Percentiles rank a stretch among this genome's conserved stretches.
These are phyloP conservation scores for Dipteronia sinensis DNA, from an alignment of 345 rosid genomes.

Conservation along the genomic window DNA sequence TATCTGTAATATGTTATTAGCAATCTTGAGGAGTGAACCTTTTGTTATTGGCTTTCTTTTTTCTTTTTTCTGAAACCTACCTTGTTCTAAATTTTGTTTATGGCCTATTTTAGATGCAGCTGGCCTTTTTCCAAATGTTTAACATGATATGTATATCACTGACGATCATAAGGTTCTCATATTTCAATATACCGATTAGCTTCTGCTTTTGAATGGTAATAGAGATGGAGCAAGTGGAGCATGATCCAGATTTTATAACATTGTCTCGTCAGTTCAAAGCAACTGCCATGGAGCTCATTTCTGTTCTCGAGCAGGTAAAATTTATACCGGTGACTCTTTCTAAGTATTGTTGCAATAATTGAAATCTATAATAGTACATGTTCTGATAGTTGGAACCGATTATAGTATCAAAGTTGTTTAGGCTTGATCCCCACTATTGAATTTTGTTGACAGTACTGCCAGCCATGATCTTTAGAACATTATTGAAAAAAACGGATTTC, in stretches of 20 bases:
- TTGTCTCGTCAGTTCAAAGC: constrained; percentile 94
- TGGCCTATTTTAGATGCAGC: not conserved
- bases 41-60: too few relatives aligned
- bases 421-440: not conserved
- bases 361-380: not conserved
- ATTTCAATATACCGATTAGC: constrained; percentile 17
- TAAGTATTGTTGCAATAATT: not conserved
- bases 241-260: constrained; percentile 80
- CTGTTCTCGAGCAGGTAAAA: constrained; percentile 94
- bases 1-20: not conserved
- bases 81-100: not conserved
- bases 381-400: not conserved
- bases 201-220: constrained; percentile 28
- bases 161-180: constrained; percentile 4
- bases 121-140: not conserved
- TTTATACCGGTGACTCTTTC: not conserved
- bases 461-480: not conserved
- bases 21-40: not conserved
- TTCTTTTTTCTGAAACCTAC: not conserved
- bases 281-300: constrained; percentile 94
- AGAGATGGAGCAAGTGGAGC: constrained; percentile 97
- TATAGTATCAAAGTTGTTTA: not conserved
- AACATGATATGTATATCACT: not conserved
- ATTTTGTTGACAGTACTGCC: not conserved
- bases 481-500: not conserved